Base-by-base conservation (phyloP, 2,329 filamentous ascomycete genomes). In the Neofusicoccum sp. region DNA sequence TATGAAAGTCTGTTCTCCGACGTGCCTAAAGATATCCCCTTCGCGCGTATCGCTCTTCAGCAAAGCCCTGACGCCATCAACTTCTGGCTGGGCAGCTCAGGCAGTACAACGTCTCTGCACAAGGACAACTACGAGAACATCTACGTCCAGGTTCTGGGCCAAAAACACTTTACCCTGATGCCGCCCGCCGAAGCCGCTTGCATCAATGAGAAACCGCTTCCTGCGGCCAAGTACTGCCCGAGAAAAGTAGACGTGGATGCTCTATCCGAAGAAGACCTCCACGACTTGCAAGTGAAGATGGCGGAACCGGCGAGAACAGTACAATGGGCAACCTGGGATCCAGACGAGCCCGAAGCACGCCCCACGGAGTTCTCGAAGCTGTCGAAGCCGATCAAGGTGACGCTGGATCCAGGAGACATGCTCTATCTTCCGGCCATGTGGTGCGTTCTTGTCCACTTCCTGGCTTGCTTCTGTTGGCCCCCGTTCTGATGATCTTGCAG, bases 101-200 rank as follows among this genome's bases (percentile, higher is more conserved):
- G 80, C 41, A 90, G 87, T 31, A 81, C 85, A 1, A 93, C 91
- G 0, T 88, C 89, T 0, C 75, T 93, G 61, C 92, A 95, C 77
- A 90, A 89, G 70, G 92, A 95, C 77, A 90, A 90, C 70, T 94
- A 93, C 74, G 91, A 95, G 74, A 95, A 95, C 73, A 83, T 95
- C 0, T 95, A 93, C 73, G 89, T 92, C 1, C 91, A 94, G 70
- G 76, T 94, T 12, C 74, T 87, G 0, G 92, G 91, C 0, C 78
- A 79, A 62, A 95, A 95, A 73, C 86, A 90, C 68, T 95, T 95
- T 68, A 83, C 88, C 0, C 79, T 95, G 1, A 76, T 95, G 1
- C 89, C 91, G n/a, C 87, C 91, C 0, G 74, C 89, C 1, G 90
- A 87, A 66, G 84, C 88, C 67, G 81, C 89, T 0, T 90, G 88